Conservation (phyloP, 495 filamentous ascomycete species). For the Cenococcum geophilum region DNA sequence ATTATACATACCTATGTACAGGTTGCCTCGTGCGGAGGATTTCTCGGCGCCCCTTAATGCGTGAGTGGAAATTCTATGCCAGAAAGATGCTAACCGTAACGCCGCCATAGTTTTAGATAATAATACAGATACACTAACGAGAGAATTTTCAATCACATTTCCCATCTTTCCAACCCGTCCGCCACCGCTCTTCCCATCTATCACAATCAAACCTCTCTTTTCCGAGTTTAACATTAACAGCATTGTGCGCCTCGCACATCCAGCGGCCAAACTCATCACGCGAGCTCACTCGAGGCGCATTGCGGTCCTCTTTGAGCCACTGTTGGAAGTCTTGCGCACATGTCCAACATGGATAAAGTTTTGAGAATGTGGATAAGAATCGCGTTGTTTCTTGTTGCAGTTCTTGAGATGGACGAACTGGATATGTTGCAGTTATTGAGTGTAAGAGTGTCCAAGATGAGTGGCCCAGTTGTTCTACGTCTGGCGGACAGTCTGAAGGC, state of each 20-base stretch:
- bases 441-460: constrained; percentile 91
- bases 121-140: not conserved
- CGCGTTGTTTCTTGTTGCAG: constrained; percentile 67
- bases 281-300: constrained; percentile 61
- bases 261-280: constrained; percentile 77
- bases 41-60: constrained; percentile 2
- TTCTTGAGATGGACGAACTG: constrained; percentile 52
- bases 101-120: not conserved
- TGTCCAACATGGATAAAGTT: constrained; percentile 88
- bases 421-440: constrained; percentile 82
- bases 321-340: constrained; percentile 86
- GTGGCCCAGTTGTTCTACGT: constrained; percentile 79
- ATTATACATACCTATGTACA: not conserved
- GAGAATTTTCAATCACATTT: constrained; percentile 35
- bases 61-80: constrained; percentile 2
- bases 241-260: constrained; percentile 98
- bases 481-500: constrained; percentile 52
- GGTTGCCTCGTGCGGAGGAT: no score
- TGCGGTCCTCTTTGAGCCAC: constrained; percentile 67
- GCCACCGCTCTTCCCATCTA: constrained; percentile 91
- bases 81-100: not conserved
- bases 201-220: constrained; percentile 88
- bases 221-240: constrained; percentile 88
- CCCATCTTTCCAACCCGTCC: constrained; percentile 89
- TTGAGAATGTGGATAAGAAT: constrained; percentile 76